Base-by-base conservation (phyloP, 257 asterid genomes). In the Eustoma russellianum region DNA sequence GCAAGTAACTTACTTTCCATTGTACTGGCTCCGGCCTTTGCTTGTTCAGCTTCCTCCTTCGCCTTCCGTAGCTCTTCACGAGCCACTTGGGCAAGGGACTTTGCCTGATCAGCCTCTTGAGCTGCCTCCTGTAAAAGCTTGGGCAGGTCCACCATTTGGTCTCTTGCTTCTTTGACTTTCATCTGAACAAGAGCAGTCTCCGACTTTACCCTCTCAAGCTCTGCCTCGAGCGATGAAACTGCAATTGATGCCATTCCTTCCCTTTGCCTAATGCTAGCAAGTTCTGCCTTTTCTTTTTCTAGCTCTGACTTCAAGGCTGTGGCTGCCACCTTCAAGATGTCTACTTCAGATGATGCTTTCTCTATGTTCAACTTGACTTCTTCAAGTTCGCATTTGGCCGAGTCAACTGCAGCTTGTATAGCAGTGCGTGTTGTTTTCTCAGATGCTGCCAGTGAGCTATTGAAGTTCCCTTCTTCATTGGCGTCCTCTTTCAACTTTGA, bases 221-320 rank as follows among this genome's bases (percentile, higher is more conserved):
- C 97, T 13, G 86, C 71, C 59, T 85, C 94, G 46, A 91, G 98
- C 62, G 97, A 84, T 10, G 87, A 70, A 45, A 83, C 88, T 0
- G 95, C 82, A 8, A 91, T 70, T 0, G 86, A 77, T 0, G 97
- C 94, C 95, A 85, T 87, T 50, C 86, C 98, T 70, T 91, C 97
- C 57, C 98, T 72, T 65, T 91, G 95, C 64, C 72, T 81, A 49
- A 82, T 51, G 34, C 65, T 49, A 8, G 71, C 72, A 18, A 87
- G 83, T 48, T 85, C 94, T 0, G 76, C 46, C 46, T 82, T 84
- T 53, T 76, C 94, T 13, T 75, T 82, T 44, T 91, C 94, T 48
- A 87, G 82, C 45, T 71, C 94, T 0, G 77, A 45, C 64, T 77
- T 74, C 76, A 91, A 72, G 3, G 95, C 76, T 1, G 65, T 18